These are phyloP conservation scores for Rhizophagus clarus DNA, from an alignment of 192 early-diverging fungal species.

Conservation along the genomic window DNA sequence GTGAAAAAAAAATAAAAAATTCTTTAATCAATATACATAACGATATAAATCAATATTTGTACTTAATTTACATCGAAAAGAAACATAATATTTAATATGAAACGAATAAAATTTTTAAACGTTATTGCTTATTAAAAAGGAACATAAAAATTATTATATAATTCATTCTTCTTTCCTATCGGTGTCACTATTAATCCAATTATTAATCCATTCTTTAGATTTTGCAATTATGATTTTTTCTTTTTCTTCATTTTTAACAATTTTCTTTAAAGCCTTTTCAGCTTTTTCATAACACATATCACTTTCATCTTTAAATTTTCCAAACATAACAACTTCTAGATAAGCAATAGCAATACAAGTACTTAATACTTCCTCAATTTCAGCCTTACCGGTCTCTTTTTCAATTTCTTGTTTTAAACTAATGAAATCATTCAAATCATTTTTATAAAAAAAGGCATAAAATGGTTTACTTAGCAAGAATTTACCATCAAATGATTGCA, in stretches of 20 bases:
- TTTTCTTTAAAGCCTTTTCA: slow-evolving; percentile 5
- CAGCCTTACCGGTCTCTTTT: neutral
- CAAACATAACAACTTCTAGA: slow-evolving; percentile 3
- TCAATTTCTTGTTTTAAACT: neutral
- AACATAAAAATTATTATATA: no score
- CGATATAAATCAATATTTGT: no score
- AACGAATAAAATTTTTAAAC: no score
- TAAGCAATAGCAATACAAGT: neutral
- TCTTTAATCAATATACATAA: no score
- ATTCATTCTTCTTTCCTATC: no score
- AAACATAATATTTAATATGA: no score
- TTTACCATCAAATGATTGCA: slow-evolving; percentile 19
- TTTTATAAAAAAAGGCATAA: neutral
- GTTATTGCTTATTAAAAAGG: no score
- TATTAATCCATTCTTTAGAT: neutral
- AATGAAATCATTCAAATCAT: neutral
- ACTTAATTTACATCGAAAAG: no score
- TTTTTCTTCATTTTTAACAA: neutral
- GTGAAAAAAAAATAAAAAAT: no score
- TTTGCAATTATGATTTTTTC: neutral
- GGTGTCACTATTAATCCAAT: neutral
- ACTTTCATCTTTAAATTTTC: slow-evolving; percentile 10
- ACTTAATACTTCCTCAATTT: neutral
- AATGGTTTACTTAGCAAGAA: neutral
- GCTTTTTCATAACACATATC: slow-evolving; percentile 25